Conservation (phyloP, 2,329 filamentous ascomycete species). For the Raffaelea ambrosiae region DNA sequence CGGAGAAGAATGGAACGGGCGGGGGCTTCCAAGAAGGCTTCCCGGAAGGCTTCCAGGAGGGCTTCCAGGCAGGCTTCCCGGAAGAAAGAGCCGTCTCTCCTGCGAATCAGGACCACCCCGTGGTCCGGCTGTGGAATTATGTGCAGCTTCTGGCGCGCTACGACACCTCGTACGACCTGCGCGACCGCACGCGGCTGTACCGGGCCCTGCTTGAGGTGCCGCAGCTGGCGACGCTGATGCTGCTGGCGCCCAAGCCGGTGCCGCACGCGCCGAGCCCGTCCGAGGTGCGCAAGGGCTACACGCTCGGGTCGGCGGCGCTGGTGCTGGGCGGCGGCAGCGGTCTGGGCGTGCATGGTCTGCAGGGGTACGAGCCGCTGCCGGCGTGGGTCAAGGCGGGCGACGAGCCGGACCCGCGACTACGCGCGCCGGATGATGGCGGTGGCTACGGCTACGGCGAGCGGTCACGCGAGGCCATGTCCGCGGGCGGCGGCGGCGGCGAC, state of each 20-base stretch:
- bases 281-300: constrained; percentile 67
- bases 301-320: constrained; percentile 77
- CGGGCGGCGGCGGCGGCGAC: constrained; percentile 53
- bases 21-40: constrained; percentile 10
- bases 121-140: constrained; percentile 76
- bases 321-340: constrained; percentile 54
- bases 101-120: constrained; percentile 49
- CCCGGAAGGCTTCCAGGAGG: too few species aligned
- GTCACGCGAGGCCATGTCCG: too few species aligned
- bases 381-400: constrained; percentile 74
- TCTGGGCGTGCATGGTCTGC: constrained; percentile 58
- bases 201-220: constrained; percentile 73
- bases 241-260: constrained; percentile 89
- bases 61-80: too few species aligned
- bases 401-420: constrained; percentile 68
- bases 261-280: constrained; percentile 86
- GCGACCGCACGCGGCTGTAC: constrained; percentile 84
- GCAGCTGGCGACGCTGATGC: constrained; percentile 80
- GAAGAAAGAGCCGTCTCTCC: too few species aligned
- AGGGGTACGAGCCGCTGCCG: constrained; percentile 71
- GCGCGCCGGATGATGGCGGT: constrained; percentile 46
- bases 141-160: constrained; percentile 79
- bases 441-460: constrained; percentile 25
- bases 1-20: constrained; percentile 19
- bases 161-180: constrained; percentile 89